Evolutionary conservation across 495 filamentous ascomycete species (phyloP).

Genomic region (Talaromyces liani): DNA sequence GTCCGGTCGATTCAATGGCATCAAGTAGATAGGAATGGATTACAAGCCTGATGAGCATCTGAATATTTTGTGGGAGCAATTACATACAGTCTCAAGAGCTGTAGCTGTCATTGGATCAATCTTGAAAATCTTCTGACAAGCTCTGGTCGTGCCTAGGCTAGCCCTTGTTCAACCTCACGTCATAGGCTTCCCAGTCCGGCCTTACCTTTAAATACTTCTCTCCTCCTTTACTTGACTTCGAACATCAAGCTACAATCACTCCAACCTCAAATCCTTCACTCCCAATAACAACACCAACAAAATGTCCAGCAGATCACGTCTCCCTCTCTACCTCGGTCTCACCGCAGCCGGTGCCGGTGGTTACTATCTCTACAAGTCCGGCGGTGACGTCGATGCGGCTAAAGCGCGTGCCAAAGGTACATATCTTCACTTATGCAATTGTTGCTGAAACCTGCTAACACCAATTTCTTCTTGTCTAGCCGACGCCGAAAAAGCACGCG

Average conservation of each 20-base stretch:
- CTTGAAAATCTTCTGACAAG: not conserved
- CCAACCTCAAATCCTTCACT: not conserved
- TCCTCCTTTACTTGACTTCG: not conserved
- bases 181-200: not conserved
- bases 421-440: not conserved
- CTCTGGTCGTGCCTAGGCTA: not conserved
- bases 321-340: slow-evolving; percentile 51
- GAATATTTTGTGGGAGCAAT: not conserved
- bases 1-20: not conserved
- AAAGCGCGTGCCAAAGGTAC: slow-evolving; percentile 75
- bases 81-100: too few species aligned
- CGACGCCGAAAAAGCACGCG: slow-evolving; percentile 58
- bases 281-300: slow-evolving; percentile 8
- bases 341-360: slow-evolving; percentile 60
- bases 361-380: slow-evolving; percentile 89
- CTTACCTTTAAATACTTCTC: slow-evolving; percentile 3
- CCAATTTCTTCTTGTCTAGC: not conserved
- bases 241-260: not conserved
- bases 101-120: too few species aligned
- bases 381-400: slow-evolving; percentile 73
- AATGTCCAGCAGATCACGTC: slow-evolving; percentile 46
- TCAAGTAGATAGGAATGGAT: not conserved
- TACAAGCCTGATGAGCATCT: not conserved
- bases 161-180: not conserved
- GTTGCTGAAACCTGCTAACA: not conserved